Evolutionary conservation across 352 stramenopile genomes (phyloP).

Genomic region (Thraustochytrium sp.): DNA sequence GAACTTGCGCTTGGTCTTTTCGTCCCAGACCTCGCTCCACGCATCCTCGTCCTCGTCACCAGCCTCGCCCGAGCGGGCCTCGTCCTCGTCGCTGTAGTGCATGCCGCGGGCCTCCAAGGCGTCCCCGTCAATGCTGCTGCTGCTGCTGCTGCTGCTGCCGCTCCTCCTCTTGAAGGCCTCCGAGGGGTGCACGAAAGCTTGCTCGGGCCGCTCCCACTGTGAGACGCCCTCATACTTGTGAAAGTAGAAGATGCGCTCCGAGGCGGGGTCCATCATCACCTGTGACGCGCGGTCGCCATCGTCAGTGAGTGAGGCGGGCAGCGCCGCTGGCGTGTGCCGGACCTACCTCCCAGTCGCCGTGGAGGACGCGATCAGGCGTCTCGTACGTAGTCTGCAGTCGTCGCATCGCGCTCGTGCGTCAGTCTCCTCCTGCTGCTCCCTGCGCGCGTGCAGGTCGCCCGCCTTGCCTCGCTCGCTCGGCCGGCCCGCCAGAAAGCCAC

Average conservation of each 20-base stretch:
- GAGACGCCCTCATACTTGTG: not conserved
- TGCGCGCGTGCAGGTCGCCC: too few species aligned
- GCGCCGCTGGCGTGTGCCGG: too few species aligned
- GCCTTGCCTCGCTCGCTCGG: too few species aligned
- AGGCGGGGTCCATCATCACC: slow-evolving; percentile 27
- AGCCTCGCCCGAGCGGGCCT: not conserved
- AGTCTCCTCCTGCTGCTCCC: not conserved
- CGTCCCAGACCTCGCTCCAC: slow-evolving; percentile 30
- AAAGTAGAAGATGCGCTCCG: slow-evolving; percentile 19
- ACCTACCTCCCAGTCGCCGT: slow-evolving; percentile 29
- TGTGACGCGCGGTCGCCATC: too few species aligned
- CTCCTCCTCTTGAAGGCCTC: not conserved
- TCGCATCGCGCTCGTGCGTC: too few species aligned
- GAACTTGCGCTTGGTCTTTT: not conserved
- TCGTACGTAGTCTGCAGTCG: slow-evolving; percentile 36
- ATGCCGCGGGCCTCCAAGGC: too few species aligned
- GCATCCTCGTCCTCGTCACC: not conserved
- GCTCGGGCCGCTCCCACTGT: not conserved
- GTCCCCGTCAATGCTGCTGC: too few species aligned
- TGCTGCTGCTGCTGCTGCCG: not conserved
- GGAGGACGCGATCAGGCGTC: not conserved
- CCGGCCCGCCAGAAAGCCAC: too few species aligned
- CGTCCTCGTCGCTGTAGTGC: too few species aligned
- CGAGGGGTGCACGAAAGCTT: not conserved
- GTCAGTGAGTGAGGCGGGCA: too few species aligned